Evolutionary conservation across 192 early-diverging fungal species (phyloP), one percentile per base, ranked within the genome.

Genomic region (Dissophora ornata): DNA sequence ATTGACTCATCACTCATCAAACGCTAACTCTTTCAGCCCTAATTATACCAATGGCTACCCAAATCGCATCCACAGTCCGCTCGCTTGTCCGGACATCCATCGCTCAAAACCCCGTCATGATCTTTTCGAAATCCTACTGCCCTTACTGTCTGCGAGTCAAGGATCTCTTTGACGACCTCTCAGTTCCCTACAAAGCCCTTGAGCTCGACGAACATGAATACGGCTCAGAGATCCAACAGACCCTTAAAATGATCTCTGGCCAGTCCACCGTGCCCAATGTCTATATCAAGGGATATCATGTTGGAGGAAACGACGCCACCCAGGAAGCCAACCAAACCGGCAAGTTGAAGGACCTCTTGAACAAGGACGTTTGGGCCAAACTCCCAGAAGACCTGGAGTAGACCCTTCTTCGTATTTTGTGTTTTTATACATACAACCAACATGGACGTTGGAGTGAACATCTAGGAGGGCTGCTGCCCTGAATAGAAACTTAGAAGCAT

Each of bases 81-180:
- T 24, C 46, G 2, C 52, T 77, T 40, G 62, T 77, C 45, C 57
- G 57, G 10, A 30, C 25, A 0, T 51, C 55, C 41, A 77, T 77
- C 41, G 41, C 71, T 29, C 44, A 54, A 36, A 77, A 67, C 19
- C 50, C 62, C 24, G 62, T 79, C 54, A 78, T 83, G 86, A 89
- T 95, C 57, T 94, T 95, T 66, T 90, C 90, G 56, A 96, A 90
- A 55, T 84, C 83, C 26, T 88, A 85, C 52, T 93, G 90, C 66
- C 88, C 89, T 10, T 93, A 83, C 60, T 90, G 87, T 61, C 52
- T 68, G n/a, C 70, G 79, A 2, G 85, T 88, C 36, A 86, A 90
- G 73, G 66, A 78, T 18, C 67, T 84, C 24, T 82, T 92, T 49
- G 83, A 82, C 7, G 79, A 86, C 46, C 57, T 81, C 13, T 59